phyloP scores from a whole-genome alignment of 441 rosid species.

The Oxalis stricta region DNA sequence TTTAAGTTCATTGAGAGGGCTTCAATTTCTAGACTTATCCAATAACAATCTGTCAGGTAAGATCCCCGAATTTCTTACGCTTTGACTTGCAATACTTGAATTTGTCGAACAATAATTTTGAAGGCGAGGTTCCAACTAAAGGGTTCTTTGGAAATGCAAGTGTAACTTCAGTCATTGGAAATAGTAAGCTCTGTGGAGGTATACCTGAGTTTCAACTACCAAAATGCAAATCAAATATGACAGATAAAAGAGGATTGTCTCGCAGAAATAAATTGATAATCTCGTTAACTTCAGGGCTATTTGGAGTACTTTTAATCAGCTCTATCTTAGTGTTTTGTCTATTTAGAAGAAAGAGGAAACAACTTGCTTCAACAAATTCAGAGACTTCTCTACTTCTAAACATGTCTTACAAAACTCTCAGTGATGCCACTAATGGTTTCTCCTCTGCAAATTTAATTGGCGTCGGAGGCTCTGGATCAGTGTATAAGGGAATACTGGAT shows the following conservation, averaged over 20 bases:
- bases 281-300: background rate
- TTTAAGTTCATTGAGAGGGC: conserved; percentile 9
- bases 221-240: background rate
- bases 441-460: conserved; percentile 12
- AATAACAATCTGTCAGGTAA: conserved; percentile 14
- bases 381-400: background rate
- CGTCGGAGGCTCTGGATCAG: conserved; percentile 14
- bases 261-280: background rate
- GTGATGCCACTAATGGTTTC: conserved; percentile 15
- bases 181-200: conserved; percentile 21
- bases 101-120: conserved; percentile 15
- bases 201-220: conserved; percentile 8
- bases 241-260: background rate
- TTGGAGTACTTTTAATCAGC: background rate
- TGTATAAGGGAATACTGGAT: conserved; percentile 15
- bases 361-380: background rate
- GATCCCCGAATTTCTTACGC: conserved; percentile 10
- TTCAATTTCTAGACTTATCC: conserved; percentile 14
- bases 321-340: background rate
- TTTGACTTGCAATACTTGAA: conserved; percentile 11
- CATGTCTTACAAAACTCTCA: conserved; percentile 9
- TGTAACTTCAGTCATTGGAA: conserved; percentile 7
- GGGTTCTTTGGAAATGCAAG: conserved; percentile 18
- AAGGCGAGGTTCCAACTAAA: conserved; percentile 13
- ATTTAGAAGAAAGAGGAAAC: background rate